Base-by-base conservation (phyloP, 495 filamentous ascomycete genomes). In the Xylaria curta region DNA sequence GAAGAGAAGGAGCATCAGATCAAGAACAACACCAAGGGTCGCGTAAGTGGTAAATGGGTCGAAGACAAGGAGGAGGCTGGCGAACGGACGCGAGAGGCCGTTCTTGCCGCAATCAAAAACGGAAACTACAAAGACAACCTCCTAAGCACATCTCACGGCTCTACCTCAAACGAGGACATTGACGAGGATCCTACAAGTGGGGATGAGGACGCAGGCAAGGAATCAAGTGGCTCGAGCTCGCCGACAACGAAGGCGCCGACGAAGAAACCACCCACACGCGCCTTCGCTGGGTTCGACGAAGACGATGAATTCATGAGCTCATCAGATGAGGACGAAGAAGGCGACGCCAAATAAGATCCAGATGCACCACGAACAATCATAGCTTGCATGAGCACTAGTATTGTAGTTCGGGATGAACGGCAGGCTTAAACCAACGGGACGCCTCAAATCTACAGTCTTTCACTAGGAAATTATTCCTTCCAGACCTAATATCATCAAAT, bases 281-380 rank as follows among this genome's bases (percentile, higher is more conserved):
- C 83, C 12, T 96, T 92, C 77, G 89, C 92, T 72, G 94, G 94
- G 4, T 97, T 96, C 76, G 94, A 97, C 78, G 94, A 96, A 54
- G 94, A 97, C 68, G 92, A 95, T 72, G 94, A 96, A 74, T 95
- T 93, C 69, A 93, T 94, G 91, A 95, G 90, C 75, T 87, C 89
- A 49, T 90, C 92, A 60, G 91, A 91, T 0, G 91, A 92, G 28
- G 89, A 90, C 36, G 78, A 82, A 38, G 75, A 59, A 17, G 59
- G 24, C 15, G 51, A 65, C 10, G 33, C 49, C 51, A 65, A 66
- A 42, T 71, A 51, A 65, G 28, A 26, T 10, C n/a, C 19, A 4
- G 12, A 9, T 63, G 46, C 49, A 65, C 12, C 24, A 53, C n/a
- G 33, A 21, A 2, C 4, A 36, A 26, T 7, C 15, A 38, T 13